Evolutionary conservation across 108 stramenopile species (phyloP), one percentile per base, ranked within the genome.

Genomic region (Skeletonema grethae): DNA sequence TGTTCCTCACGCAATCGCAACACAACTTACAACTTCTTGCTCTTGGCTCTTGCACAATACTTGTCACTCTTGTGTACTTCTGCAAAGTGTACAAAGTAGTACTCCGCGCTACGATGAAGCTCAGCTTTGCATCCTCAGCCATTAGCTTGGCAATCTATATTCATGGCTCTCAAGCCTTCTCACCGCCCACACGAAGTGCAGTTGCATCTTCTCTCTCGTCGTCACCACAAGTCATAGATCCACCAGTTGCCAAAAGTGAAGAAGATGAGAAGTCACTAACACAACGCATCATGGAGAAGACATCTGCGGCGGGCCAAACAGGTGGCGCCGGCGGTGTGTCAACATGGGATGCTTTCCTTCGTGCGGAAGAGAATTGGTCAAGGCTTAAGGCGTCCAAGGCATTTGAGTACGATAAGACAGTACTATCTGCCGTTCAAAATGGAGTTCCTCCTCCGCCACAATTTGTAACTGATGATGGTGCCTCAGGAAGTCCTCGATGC

Each of bases 321-420:
- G 85, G 90, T 32, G 92, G 92, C 36, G 92, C 92, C 9, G 92
- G 92, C 20, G 90, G 88, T 25, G 55, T 63, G 4, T 88, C 88
- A 11, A 88, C 92, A 4, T 87, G 70, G 67, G 87, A 89, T 16
- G 90, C 86, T 0, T 91, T 94, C 61, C 68, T 73, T 41, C 69
- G 81, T 53, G 82, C 92, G 45, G 92, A 94, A 67, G 72, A 69
- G 24, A 88, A 88, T 43, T 94, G 93, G 93, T 65, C 76, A 25
- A 75, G 79, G 9, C 73, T 91, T 31, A 90, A 87, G 50, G 67
- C 69, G 20, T 85, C 76, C 43, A 56, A 85, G 72, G 63, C 85
- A 7, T 88, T 86, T 75, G 50, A 70, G 16, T 88, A 90, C 56
- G 91, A 92, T 53, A 46, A 45, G 5, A 78, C 71, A 13, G 60